Base-by-base conservation (phyloP, 2,329 filamentous ascomycete species). In the Dothistroma pini region DNA sequence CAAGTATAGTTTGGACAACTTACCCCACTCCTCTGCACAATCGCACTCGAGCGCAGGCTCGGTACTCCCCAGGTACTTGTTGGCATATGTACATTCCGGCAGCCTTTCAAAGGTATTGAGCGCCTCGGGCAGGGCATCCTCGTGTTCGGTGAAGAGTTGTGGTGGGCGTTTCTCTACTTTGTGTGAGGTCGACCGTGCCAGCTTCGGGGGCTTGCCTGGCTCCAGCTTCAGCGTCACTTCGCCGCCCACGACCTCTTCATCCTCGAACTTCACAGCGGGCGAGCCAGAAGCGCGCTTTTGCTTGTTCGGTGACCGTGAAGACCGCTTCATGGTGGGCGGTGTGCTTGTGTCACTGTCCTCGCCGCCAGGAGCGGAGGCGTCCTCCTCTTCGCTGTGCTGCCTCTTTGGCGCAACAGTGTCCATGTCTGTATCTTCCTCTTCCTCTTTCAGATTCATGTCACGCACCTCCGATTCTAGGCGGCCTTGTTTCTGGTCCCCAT, bases 31-130 rank as follows among this genome's bases (percentile, higher is more conserved):
- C 78, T 96, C 91, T 68, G 84, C 82, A 77, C 95, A 99, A 75
- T 99, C 95, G 78, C 95, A 99, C 76, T 97, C 95, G 76, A 97
- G 83, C 62, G 90, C 93, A 78, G 93, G 90, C 72, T 97, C 93
- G 29, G 95, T 96, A 66, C 89, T 89, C 56, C 95, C 95, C 78
- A 97, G 87, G 68, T 90, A 86, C 76, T 96, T 97, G 67, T 92
- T 91, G 57, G 90, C 91, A 77, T 99, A 99, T 35, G 90, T 88
- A 76, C 93, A 97, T 69, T 91, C 86, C 56, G 87, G 80, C 65
- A 99, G 92, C 56, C 93, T 81, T 67, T 91, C 85, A 70, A 99
- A 99, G 14, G 86, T 85, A 29, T 82, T 79, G 68, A 84, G 87
- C 4, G 95, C 90, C 69, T 95, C 90, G 38, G 81, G 77, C 2